phyloP scores from a whole-genome alignment of 164 flowering plant genomes.

The Vitis vinifera region DNA sequence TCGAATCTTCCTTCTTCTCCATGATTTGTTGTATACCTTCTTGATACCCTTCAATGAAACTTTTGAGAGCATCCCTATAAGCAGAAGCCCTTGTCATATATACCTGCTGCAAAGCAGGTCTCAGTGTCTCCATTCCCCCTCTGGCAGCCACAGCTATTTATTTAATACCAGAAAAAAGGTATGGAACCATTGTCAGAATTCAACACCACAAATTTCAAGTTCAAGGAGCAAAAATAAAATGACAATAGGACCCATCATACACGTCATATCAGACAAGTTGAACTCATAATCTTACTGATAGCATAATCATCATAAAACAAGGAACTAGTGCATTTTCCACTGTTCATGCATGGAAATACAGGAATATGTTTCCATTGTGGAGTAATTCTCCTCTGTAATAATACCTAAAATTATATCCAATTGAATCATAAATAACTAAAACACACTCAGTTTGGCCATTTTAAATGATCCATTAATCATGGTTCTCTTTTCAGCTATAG shows the following conservation, averaged over 20 bases:
- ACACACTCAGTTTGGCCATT: too few relatives aligned
- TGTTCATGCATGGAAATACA: too few relatives aligned
- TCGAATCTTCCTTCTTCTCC: constrained; percentile 57
- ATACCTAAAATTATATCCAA: too few relatives aligned
- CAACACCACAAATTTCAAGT: not conserved
- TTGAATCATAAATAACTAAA: too few relatives aligned
- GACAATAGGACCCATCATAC: not conserved
- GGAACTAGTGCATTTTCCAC: too few relatives aligned
- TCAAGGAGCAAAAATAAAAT: not conserved
- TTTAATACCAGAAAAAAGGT: not conserved
- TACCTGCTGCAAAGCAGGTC: constrained; percentile 83
- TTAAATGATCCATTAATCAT: too few relatives aligned
- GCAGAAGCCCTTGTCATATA: constrained; percentile 92
- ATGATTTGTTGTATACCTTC: constrained; percentile 79
- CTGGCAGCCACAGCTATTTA: constrained; percentile 86
- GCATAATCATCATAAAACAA: too few relatives aligned
- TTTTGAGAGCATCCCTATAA: constrained; percentile 82
- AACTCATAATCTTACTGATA: too few relatives aligned
- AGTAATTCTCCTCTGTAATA: too few relatives aligned
- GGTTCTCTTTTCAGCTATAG: too few relatives aligned
- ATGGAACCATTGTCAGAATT: not conserved
- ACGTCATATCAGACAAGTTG: too few relatives aligned
- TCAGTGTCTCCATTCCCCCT: constrained; percentile 93
- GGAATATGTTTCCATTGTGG: too few relatives aligned
- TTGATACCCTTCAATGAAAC: constrained; percentile 84